These are phyloP conservation scores for Vitellaria paradoxa DNA, from an alignment of 179 eudicot species.

Conservation along the genomic window DNA sequence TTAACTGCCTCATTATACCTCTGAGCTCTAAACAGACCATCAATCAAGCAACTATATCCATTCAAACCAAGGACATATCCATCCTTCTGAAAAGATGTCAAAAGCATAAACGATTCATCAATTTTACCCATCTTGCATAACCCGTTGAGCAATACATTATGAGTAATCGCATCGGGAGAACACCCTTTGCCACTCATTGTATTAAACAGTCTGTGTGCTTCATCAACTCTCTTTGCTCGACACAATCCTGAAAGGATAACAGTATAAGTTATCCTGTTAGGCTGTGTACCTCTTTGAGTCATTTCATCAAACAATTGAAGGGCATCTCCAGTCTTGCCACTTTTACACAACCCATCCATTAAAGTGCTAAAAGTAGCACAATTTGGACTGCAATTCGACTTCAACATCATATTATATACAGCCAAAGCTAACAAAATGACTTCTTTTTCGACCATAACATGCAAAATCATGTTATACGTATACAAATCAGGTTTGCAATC, in stretches of 20 bases:
- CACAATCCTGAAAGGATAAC: constrained; percentile 66
- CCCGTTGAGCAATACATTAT: constrained; percentile 63
- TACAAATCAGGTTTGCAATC: constrained; percentile 49
- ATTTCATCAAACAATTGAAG: constrained; percentile 66
- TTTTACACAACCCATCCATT: constrained; percentile 73
- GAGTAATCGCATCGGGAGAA: constrained; percentile 49
- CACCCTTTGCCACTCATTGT: constrained; percentile 48
- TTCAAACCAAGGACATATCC: constrained; percentile 47
- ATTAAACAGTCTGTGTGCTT: constrained; percentile 50
- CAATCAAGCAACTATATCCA: constrained; percentile 62
- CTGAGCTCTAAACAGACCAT: constrained; percentile 59
- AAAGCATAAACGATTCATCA: constrained; percentile 52
- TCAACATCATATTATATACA: constrained; percentile 70
- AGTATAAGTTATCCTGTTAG: constrained; percentile 56
- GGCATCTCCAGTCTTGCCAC: constrained; percentile 52
- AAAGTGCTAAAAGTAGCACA: constrained; percentile 58
- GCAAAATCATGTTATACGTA: constrained; percentile 54
- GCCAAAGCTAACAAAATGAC: constrained; percentile 58
- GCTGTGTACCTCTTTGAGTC: constrained; percentile 44
- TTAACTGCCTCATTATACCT: constrained; percentile 55
- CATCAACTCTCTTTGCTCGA: constrained; percentile 46
- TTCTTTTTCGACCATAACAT: constrained; percentile 50
- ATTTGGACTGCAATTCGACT: constrained; percentile 48
- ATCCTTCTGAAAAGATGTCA: constrained; percentile 35
- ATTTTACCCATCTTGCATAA: constrained; percentile 61